phyloP scores from a whole-genome alignment of 305 asterid genomes.

The Fraxinus velutina region DNA sequence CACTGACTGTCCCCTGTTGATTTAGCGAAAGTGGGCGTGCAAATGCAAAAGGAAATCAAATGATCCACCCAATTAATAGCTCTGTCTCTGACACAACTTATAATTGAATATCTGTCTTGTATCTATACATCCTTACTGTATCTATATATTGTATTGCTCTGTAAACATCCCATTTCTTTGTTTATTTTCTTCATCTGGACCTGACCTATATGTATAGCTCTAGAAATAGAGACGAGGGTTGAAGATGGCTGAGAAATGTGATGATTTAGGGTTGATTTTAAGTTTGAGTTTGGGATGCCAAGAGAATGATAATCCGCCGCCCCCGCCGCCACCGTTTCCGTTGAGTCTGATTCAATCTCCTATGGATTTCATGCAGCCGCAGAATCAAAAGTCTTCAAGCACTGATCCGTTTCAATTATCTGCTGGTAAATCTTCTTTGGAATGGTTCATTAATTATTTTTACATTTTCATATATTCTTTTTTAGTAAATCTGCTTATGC shows the following conservation, averaged over 20 bases:
- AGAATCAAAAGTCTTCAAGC: slow-evolving; percentile 27
- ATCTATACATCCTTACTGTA: slow-evolving; percentile 24
- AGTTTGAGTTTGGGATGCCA: slow-evolving; percentile 37
- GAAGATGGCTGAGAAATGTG: slow-evolving; percentile 49
- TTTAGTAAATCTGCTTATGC: not conserved
- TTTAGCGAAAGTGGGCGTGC: not conserved
- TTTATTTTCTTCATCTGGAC: slow-evolving; percentile 10
- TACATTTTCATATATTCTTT: not conserved
- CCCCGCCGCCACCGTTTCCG: slow-evolving; percentile 32
- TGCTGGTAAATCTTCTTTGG: slow-evolving; percentile 34
- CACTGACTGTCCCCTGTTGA: not conserved
- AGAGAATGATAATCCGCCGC: slow-evolving; percentile 21
- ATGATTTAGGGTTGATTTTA: slow-evolving; percentile 51
- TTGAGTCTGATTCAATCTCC: slow-evolving; percentile 42
- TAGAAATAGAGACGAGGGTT: not conserved
- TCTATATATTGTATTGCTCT: slow-evolving; percentile 14
- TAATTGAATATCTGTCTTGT: slow-evolving; percentile 68
- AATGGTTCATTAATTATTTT: not conserved
- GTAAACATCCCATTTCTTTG: not conserved
- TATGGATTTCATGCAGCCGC: slow-evolving; percentile 40
- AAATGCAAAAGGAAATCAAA: not conserved
- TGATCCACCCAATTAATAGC: not conserved
- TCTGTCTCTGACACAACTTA: slow-evolving; percentile 58
- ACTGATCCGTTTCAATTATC: slow-evolving; percentile 36
- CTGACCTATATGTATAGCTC: not conserved